Base-by-base conservation (phyloP, 2,329 filamentous ascomycete species). In the Colletotrichum liaoningense region DNA sequence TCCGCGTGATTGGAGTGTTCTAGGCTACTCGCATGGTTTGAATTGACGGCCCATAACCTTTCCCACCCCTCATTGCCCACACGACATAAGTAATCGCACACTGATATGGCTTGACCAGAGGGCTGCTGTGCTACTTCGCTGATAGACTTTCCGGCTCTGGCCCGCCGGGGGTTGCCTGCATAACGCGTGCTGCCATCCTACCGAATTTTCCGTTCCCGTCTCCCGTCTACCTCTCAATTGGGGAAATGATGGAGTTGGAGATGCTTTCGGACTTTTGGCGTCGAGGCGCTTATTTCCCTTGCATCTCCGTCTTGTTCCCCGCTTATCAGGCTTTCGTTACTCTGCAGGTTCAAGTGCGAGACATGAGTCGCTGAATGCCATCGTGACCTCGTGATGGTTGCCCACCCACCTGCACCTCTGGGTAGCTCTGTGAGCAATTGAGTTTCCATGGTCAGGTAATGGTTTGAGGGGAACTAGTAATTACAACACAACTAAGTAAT, bases 41-140 rank as follows among this genome's bases (percentile, higher is more conserved):
- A n/a, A 4, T 49, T 70, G 60, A 65, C 46, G 66, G 67, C 56
- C 62, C 67, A 62, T 66, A 28, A 35, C 46, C 28, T 38, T 49
- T 30, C 62, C 26, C 49, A 49, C 49, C 54, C 38, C 38, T 42
- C 38, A 46, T 58, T 24, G 22, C 30, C 35, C 46, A n/a, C 58
- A 56, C 67, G 19, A 22, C 55, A 46, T 55, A 70, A 42, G 16
- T 35, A 35, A 35, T 12, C 42, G 19, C 42, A 49, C 42, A 49
- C 8, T 49, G 42, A 33, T 49, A 33, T 33, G 69, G 69, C 58
- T 68, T 71, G 66, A 52, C 67, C 52, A 38, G 58, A 72, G 26
- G 42, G 52, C 30, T 64, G 57, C 72, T 74, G 63, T 64, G 52
- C 72, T 74, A 72, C 63, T 42, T 38, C 52, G 38, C 69, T 72